Evolutionary conservation across 257 asterid genomes (phyloP).

Genomic region (Ballota nigra): DNA sequence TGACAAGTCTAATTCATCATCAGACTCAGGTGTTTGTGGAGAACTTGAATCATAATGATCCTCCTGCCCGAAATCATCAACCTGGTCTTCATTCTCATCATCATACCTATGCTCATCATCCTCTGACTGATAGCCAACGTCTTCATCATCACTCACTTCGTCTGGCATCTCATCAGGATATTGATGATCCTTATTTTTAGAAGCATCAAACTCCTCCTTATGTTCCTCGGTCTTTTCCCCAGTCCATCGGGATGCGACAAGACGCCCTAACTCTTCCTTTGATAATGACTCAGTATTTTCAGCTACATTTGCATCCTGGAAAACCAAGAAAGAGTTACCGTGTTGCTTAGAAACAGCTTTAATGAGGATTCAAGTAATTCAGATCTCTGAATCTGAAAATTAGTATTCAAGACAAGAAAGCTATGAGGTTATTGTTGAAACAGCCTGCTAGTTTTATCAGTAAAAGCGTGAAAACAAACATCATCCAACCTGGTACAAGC

Average conservation of each 20-base stretch:
- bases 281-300: constrained; percentile 66
- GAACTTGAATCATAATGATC: constrained; percentile 69
- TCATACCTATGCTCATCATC: constrained; percentile 60
- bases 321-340: constrained; percentile 18
- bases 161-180: constrained; percentile 42
- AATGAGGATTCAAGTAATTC: constrained; percentile 15
- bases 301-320: constrained; percentile 53
- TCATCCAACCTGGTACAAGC: background rate
- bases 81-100: constrained; percentile 49
- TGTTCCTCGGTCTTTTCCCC: constrained; percentile 61
- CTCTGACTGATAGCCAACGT: constrained; percentile 63
- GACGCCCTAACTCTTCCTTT: constrained; percentile 92
- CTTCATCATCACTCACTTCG: constrained; percentile 56
- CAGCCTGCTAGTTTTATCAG: background rate
- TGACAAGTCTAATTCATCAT: constrained; percentile 70
- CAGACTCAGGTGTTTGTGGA: constrained; percentile 55
- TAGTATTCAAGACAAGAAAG: constrained; percentile 7
- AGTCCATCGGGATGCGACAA: constrained; percentile 92
- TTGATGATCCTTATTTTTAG: constrained; percentile 43
- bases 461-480: constrained; percentile 5
- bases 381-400: constrained; percentile 22
- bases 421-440: constrained; percentile 6
- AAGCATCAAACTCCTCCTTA: constrained; percentile 43
- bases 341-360: constrained; percentile 12
- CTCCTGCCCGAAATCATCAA: constrained; percentile 53